Evolutionary conservation across 495 filamentous ascomycete species (phyloP), one percentile per base, ranked within the genome.

Genomic region (Extremus antarcticus): DNA sequence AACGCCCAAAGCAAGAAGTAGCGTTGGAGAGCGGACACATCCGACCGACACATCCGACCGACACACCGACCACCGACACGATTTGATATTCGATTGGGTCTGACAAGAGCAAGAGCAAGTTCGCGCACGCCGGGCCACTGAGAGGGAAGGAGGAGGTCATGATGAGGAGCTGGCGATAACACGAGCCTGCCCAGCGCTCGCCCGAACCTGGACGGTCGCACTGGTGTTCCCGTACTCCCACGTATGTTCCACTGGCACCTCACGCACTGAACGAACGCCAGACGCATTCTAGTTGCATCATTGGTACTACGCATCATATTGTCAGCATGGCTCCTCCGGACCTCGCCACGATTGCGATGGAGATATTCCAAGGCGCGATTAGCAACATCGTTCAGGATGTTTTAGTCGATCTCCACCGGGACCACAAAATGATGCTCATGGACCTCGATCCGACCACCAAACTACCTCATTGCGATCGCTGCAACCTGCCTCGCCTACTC

Each of bases 371-470:
- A 29, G 70, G 73, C 53, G 56, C 63, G n/a, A 56, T 76, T 19
- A 61, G 68, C 41, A 71, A 70, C 60, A 65, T 73, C 50, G 72
- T 74, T 38, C 68, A 73, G 60, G 69, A 71, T 55, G 63, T 70
- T 32, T 66, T 71, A 21, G 59, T 73, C 4, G 56, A 67, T 47
- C 62, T 62, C 24, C 74, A 76, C 60, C 74, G 72, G 64, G 59
- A 68, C 47, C 73, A 76, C 56, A 75, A 75, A 57, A 59, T 73
- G 23, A 63, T 74, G 32, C 82, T 85, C 53, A 85, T 82, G 66
- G 73, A 64, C 74, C 49, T 68, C 71, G 23, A 60, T 68, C 25
- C 64, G 35, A 63, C 79, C 43, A 71, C 70, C 35, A 58, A 51
- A 39, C 54, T 60, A 19, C 58, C 61, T 0, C 53, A 55, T 48